These are phyloP conservation scores for Saccharomyces hybrid DNA, from an alignment of 1,139 yeast species.

Conservation along the genomic window DNA sequence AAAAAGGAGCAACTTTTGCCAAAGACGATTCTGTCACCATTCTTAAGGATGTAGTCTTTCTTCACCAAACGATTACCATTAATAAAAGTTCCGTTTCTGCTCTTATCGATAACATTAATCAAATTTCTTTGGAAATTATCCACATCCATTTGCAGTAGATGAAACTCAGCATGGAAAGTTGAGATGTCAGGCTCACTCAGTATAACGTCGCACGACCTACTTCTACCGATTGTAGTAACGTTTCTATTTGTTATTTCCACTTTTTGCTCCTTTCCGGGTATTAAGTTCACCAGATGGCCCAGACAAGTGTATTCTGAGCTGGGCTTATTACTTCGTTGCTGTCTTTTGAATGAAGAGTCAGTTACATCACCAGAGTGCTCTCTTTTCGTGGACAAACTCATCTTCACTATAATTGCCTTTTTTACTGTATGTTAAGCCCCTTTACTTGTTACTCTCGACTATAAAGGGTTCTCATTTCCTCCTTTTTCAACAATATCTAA, in stretches of 20 bases:
- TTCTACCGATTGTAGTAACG: slow-evolving; percentile 44
- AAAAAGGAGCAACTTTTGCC: slow-evolving; percentile 55
- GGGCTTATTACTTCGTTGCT: slow-evolving; percentile 33
- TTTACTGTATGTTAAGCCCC: background rate
- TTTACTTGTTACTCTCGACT: background rate
- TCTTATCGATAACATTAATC: slow-evolving; percentile 47
- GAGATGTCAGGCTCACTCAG: slow-evolving; percentile 57
- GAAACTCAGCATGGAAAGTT: slow-evolving; percentile 53
- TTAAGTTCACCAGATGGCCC: slow-evolving; percentile 25
- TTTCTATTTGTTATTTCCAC: slow-evolving; percentile 15
- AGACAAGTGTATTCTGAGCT: slow-evolving; percentile 31
- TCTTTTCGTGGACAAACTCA: slow-evolving; percentile 8
- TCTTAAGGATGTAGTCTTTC: slow-evolving; percentile 42
- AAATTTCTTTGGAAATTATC: slow-evolving; percentile 37
- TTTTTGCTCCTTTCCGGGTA: slow-evolving; percentile 30
- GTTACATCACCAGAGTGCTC: slow-evolving; percentile 14
- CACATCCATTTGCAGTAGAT: slow-evolving; percentile 33
- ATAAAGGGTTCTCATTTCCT: background rate
- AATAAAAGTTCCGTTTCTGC: slow-evolving; percentile 62
- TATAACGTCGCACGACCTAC: slow-evolving; percentile 53
- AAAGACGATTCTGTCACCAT: slow-evolving; percentile 59
- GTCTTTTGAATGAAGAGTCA: slow-evolving; percentile 11
- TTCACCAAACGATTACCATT: slow-evolving; percentile 51
- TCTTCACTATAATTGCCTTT: background rate
- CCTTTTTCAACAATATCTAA: background rate